Evolutionary conservation across 306 rosid species (phyloP).

Genomic region (Sechiopsis laciniata): DNA sequence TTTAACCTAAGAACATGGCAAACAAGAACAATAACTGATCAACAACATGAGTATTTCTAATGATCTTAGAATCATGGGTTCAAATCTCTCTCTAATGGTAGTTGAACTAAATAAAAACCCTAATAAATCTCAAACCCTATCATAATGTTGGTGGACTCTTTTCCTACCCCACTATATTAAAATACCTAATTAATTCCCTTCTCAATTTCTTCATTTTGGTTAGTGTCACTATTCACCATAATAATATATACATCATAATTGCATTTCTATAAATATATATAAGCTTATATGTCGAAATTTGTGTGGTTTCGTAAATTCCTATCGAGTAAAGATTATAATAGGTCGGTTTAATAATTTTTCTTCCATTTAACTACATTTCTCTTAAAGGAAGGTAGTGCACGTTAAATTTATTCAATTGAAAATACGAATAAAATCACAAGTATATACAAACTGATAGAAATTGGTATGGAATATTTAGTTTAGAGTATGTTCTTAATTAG

Average conservation of each 20-base stretch:
- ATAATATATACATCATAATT: neutral
- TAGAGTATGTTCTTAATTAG: no score
- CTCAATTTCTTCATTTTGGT: neutral
- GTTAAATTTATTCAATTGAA: no score
- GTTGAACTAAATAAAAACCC: no score
- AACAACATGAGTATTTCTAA: no score
- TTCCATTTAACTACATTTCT: neutral
- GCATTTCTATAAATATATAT: no score
- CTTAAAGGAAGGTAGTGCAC: neutral
- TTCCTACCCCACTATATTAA: neutral
- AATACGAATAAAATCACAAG: neutral
- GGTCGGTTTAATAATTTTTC: neutral
- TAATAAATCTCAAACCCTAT: neutral
- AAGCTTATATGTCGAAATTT: no score
- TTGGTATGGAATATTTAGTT: neutral
- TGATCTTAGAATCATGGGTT: no score
- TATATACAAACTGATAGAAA: neutral
- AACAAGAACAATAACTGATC: no score
- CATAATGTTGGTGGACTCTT: constrained; percentile 1
- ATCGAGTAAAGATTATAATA: neutral
- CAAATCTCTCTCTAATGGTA: no score
- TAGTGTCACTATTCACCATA: neutral
- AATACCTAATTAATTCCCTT: neutral
- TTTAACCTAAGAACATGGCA: no score
- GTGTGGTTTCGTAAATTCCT: neutral